These are phyloP conservation scores for Candida buenavistaensis DNA, from an alignment of 1,139 yeast species.

Conservation along the genomic window DNA sequence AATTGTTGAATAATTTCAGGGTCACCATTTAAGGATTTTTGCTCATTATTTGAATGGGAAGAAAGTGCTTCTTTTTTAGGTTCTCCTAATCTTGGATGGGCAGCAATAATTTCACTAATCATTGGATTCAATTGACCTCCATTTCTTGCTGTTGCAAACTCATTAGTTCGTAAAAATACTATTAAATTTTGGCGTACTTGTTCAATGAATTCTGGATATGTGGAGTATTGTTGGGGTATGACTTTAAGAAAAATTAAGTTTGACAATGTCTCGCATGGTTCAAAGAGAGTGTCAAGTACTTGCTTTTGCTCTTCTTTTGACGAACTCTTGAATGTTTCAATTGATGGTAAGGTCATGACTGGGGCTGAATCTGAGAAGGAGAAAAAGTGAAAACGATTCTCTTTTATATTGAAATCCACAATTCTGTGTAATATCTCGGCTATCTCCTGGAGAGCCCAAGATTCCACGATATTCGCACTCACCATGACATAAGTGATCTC, in stretches of 20 bases:
- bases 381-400: too few species aligned
- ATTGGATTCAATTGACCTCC: constrained; percentile 25
- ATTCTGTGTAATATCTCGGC: too few species aligned
- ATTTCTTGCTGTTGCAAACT: constrained; percentile 20
- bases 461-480: too few species aligned
- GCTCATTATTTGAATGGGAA: constrained; percentile 69
- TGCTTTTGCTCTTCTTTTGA: constrained; percentile 22
- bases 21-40: constrained; percentile 53
- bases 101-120: constrained; percentile 60
- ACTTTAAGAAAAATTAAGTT: constrained; percentile 35
- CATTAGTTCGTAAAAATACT: constrained; percentile 25
- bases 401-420: too few species aligned
- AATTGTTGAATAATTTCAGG: constrained; percentile 51
- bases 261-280: constrained; percentile 61
- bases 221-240: constrained; percentile 18
- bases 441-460: too few species aligned
- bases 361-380: too few species aligned
- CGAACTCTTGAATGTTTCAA: constrained; percentile 19
- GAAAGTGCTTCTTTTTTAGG: constrained; percentile 50
- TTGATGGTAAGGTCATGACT: constrained; percentile 22
- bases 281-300: constrained; percentile 60
- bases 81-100: constrained; percentile 89
- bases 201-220: constrained; percentile 47
- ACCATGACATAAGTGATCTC: too few species aligned
- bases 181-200: too few species aligned